A percentile compares a stretch with the other conserved stretches of the same genome.
These are phyloP conservation scores for Sporothrix luriei DNA, from an alignment of 2,329 filamentous ascomycete species.

Conservation along the genomic window DNA sequence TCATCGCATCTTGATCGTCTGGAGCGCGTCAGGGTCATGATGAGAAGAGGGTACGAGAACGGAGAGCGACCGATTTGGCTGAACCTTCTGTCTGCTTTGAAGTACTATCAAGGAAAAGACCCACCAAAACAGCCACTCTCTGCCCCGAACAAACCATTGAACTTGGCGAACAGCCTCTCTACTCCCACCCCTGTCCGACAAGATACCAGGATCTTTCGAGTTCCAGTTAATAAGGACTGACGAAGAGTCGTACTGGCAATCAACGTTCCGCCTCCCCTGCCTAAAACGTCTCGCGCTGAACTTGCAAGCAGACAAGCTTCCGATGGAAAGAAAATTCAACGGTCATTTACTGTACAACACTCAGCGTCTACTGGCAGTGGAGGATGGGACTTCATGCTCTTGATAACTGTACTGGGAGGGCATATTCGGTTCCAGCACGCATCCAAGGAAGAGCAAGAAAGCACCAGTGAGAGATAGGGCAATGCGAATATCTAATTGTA, in stretches of 20 bases:
- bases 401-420: slow-evolving; percentile 31
- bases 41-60: neutral
- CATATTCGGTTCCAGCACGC: slow-evolving; percentile 2
- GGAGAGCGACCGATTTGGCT: neutral
- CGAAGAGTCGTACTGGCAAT: slow-evolving; percentile 29
- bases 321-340: neutral
- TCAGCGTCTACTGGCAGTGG: neutral
- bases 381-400: neutral
- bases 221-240: slow-evolving; percentile 29
- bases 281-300: slow-evolving; percentile 21
- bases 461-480: neutral
- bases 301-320: slow-evolving; percentile 6
- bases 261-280: slow-evolving; percentile 13
- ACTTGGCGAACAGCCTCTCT: neutral
- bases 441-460: neutral
- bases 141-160: slow-evolving; percentile 1
- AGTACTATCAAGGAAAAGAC: neutral
- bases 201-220: slow-evolving; percentile 27
- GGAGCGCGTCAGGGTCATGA: slow-evolving; percentile 28
- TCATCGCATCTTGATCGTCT: slow-evolving; percentile 33
- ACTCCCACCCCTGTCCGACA: slow-evolving; percentile 11
- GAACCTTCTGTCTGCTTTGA: neutral
- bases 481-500: neutral
- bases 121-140: neutral
- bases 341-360: neutral